A percentile compares a stretch with the other conserved stretches of the same genome.
These are phyloP conservation scores for Samsoniella hepiali DNA, from an alignment of 2,329 filamentous ascomycete genomes.

Conservation along the genomic window DNA sequence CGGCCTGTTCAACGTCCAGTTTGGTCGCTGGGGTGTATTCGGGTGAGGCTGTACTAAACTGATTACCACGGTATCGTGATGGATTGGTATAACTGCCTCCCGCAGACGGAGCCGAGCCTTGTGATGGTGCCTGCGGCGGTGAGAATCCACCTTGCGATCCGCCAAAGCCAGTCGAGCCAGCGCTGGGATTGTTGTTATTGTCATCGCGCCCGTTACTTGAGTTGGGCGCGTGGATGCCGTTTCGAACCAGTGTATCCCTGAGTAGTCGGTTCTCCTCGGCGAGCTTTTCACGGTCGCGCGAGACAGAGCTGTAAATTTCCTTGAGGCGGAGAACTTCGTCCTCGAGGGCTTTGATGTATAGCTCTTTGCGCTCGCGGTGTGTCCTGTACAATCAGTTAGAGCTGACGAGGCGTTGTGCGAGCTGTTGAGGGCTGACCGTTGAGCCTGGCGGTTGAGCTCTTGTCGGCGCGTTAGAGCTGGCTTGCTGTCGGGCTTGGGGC, in stretches of 20 bases:
- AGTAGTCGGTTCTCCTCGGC: constrained; percentile 78
- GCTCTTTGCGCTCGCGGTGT: constrained; percentile 92
- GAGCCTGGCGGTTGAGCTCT: constrained; percentile 91
- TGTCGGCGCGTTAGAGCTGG: constrained; percentile 88
- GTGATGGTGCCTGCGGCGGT: constrained; percentile 42
- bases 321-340: constrained; percentile 86
- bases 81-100: constrained; percentile 6
- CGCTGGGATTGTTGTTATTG: constrained; percentile 44
- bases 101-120: constrained; percentile 41
- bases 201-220: constrained; percentile 35
- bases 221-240: constrained; percentile 42
- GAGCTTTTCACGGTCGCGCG: constrained; percentile 72
- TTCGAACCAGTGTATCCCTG: constrained; percentile 52
- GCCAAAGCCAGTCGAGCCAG: constrained; percentile 34
- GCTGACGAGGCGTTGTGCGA: neutral
- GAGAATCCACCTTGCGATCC: constrained; percentile 37
- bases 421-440: constrained; percentile 61
- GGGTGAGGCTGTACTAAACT: constrained; percentile 29
- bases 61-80: constrained; percentile 25
- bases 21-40: constrained; percentile 30
- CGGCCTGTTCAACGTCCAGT: constrained; percentile 75
- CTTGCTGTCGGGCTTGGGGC: constrained; percentile 94
- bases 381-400: constrained; percentile 55
- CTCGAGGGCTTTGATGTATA: constrained; percentile 92
- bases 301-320: constrained; percentile 72